Conservation (phyloP, 305 asterid genomes). For the Solanum aculeatissimum region DNA sequence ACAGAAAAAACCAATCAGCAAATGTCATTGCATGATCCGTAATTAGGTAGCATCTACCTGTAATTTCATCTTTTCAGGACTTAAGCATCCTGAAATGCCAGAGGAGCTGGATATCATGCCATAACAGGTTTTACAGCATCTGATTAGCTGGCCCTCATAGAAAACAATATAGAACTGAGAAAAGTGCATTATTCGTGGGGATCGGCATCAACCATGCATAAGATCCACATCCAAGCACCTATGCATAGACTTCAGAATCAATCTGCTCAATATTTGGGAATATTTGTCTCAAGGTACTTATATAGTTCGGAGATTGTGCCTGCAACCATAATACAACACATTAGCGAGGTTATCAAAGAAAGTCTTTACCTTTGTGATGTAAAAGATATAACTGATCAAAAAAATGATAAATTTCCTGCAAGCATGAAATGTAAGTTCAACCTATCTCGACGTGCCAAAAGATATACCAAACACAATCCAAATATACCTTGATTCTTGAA, state of each 20-base stretch:
- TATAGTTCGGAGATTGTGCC: conserved; percentile 57
- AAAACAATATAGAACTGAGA: neutral
- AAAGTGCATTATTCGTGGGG: neutral
- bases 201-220: neutral
- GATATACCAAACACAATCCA: neutral
- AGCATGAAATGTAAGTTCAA: neutral
- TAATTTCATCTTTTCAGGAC: neutral
- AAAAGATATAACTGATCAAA: neutral
- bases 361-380: neutral
- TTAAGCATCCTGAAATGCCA: neutral
- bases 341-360: neutral
- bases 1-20: neutral
- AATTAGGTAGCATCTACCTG: neutral
- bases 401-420: neutral
- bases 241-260: conserved; percentile 63
- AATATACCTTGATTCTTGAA: neutral
- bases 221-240: conserved; percentile 14
- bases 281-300: conserved; percentile 46
- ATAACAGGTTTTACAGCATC: neutral
- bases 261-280: conserved; percentile 77
- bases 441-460: neutral
- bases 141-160: neutral
- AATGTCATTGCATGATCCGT: neutral
- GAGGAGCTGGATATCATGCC: neutral
- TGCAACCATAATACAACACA: conserved; percentile 18